phyloP scores from a whole-genome alignment of 257 asterid species.

The Solanum lignicaule region DNA sequence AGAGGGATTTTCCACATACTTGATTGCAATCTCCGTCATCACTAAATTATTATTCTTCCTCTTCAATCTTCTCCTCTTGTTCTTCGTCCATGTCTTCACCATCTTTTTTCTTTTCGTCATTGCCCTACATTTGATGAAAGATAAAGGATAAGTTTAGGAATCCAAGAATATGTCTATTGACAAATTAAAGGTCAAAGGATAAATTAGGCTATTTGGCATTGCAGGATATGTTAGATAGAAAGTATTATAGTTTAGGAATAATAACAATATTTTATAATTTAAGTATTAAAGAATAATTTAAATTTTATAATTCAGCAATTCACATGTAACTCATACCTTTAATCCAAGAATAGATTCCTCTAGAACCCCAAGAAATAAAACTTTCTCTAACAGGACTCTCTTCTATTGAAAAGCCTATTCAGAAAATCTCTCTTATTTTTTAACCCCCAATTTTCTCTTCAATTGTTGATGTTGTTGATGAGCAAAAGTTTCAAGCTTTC shows the following conservation, averaged over 20 bases:
- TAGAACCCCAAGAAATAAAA: background rate
- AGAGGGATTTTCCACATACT: constrained; percentile 17
- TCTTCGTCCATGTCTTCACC: constrained; percentile 52
- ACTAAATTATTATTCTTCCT: constrained; percentile 23
- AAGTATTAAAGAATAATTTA: background rate
- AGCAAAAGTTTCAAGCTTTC: background rate
- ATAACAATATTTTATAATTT: too few species aligned
- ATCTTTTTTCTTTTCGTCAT: constrained; percentile 27
- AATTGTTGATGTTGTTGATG: background rate
- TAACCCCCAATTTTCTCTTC: background rate
- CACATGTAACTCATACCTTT: background rate
- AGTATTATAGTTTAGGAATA: too few species aligned
- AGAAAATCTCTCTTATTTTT: background rate
- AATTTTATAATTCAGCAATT: background rate
- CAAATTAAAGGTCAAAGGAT: background rate
- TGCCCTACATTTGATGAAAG: constrained; percentile 21
- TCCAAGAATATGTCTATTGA: background rate
- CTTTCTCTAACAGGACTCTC: too few species aligned
- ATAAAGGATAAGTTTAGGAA: background rate
- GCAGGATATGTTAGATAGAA: background rate
- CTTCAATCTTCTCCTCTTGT: constrained; percentile 32
- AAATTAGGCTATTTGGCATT: background rate
- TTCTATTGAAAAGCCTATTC: too few species aligned
- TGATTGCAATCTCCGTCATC: constrained; percentile 57
- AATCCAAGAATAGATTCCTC: background rate